These are phyloP conservation scores for Gonium pectorale DNA, from an alignment of 139 green algal genomes.

Conservation along the genomic window DNA sequence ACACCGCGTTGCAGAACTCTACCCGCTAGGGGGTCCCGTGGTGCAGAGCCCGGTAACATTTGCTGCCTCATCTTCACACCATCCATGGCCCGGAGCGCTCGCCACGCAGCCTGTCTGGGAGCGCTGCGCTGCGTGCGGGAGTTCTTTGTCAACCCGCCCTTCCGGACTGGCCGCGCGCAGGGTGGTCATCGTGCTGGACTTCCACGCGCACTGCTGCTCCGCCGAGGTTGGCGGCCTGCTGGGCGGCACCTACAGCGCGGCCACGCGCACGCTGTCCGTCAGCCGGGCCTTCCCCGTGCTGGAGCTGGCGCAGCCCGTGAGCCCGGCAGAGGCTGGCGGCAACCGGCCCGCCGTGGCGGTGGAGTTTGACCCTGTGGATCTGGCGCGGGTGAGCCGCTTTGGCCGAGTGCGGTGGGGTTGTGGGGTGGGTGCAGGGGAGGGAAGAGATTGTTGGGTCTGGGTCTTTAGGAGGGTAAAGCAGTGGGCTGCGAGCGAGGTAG, in stretches of 20 bases:
- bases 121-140: too few relatives aligned
- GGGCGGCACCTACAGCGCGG: slow-evolving; percentile 64
- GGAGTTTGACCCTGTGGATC: slow-evolving; percentile 82
- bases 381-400: slow-evolving; percentile 48
- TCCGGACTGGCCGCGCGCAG: too few relatives aligned
- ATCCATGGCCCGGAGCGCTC: too few relatives aligned
- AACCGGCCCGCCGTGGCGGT: slow-evolving; percentile 41
- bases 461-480: too few relatives aligned
- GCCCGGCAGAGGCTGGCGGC: background rate
- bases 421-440: background rate
- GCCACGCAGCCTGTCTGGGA: too few relatives aligned
- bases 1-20: too few relatives aligned
- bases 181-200: slow-evolving; percentile 83
- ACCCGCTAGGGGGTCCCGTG: too few relatives aligned
- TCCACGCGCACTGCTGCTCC: slow-evolving; percentile 79
- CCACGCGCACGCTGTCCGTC: slow-evolving; percentile 46
- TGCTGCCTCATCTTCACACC: too few relatives aligned
- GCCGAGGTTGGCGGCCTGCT: slow-evolving; percentile 83
- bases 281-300: slow-evolving; percentile 45
- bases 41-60: too few relatives aligned
- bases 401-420: background rate
- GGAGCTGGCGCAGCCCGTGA: slow-evolving; percentile 24
- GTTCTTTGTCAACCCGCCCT: too few relatives aligned
- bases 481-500: too few relatives aligned
- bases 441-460: background rate